Base-by-base conservation (phyloP, 2,329 filamentous ascomycete species). In the Fusarium pseudocircinatum region DNA sequence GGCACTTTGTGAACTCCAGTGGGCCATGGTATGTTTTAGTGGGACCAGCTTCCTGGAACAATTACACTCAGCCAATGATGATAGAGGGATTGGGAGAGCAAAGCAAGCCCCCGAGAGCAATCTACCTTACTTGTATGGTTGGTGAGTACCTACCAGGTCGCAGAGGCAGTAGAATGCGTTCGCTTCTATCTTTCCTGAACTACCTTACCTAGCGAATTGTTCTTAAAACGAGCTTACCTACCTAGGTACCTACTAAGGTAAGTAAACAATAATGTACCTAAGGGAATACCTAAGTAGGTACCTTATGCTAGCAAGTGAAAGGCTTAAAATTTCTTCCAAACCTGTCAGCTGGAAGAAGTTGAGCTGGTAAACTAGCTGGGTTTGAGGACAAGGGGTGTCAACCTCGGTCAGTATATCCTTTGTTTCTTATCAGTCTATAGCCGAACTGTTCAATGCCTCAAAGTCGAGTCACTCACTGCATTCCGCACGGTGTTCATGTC, bases 1-100 rank as follows among this genome's bases (percentile, higher is more conserved):
- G 52, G 62, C 67, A 71, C 50, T 73, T 68, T 68, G 63, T 57
- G 50, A 60, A 58, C 60, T 69, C 28, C 62, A 60, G 68, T 72
- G 69, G 72, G 50, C 52, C 44, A 24, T 42, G 32, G 50, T 49
- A 39, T 47, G 18, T 60, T 61, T 37, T 49, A 67, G 65, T 42
- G 68, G 72, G 56, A 30, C 50, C 28, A 20, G 36, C 16, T 60
- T 40, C 59, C 46, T 44, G 57, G 53, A 58, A 53, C 28, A 26
- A 22, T 26, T 24, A 18, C 34, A 12, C 20, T 42, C 53, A 43
- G 49, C 74, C 65, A 76, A 76, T 73, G 22, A 65, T 30, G 22
- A n/a, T 20, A 7, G n/a, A n/a, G 39, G 40, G 50, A 72, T 65
- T 62, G 63, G 24, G 52, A 49, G 60, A 60, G 63, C 28, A 43